Conservation (phyloP, 352 stramenopile genomes). For the Globisporangium heterothallicum region DNA sequence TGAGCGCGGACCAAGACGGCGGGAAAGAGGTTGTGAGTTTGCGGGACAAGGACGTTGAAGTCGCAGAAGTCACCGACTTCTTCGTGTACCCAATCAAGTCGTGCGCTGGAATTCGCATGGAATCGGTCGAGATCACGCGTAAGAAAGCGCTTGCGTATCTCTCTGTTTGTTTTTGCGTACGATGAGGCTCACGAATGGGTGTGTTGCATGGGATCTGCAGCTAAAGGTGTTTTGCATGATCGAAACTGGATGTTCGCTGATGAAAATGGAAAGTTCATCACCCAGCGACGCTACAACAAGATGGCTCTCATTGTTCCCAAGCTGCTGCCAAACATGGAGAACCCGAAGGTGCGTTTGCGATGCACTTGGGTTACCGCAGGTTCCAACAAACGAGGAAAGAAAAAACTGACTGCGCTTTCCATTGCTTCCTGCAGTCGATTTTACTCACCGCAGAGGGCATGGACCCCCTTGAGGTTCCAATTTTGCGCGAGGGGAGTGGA, state of each 20-base stretch:
- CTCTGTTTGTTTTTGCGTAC: too few relatives aligned
- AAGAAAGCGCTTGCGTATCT: not conserved
- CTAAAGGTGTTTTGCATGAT: constrained; percentile 59
- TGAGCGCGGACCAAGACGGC: not conserved
- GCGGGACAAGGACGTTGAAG: constrained; percentile 17
- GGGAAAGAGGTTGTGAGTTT: constrained; percentile 14
- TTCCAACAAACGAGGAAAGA: too few relatives aligned
- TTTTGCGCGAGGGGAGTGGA: constrained; percentile 28
- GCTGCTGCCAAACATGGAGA: constrained; percentile 41
- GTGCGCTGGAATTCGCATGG: constrained; percentile 56
- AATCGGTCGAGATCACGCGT: constrained; percentile 35
- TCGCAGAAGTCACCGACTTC: constrained; percentile 36
- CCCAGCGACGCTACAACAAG: constrained; percentile 56
- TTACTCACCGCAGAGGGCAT: constrained; percentile 59
- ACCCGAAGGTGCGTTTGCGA: constrained; percentile 28
- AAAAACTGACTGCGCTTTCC: too few relatives aligned
- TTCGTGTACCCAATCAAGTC: constrained; percentile 85
- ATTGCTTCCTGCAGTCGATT: constrained; percentile 20
- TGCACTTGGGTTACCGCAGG: too few relatives aligned
- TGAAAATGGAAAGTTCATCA: constrained; percentile 59
- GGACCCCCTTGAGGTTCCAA: constrained; percentile 49
- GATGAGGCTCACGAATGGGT: too few relatives aligned
- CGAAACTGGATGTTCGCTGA: constrained; percentile 78
- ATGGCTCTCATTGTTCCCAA: constrained; percentile 59
- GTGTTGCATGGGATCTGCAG: constrained; percentile 13